Base-by-base conservation (phyloP, 2,329 filamentous ascomycete genomes). In the Cladophialophora yegresii region DNA sequence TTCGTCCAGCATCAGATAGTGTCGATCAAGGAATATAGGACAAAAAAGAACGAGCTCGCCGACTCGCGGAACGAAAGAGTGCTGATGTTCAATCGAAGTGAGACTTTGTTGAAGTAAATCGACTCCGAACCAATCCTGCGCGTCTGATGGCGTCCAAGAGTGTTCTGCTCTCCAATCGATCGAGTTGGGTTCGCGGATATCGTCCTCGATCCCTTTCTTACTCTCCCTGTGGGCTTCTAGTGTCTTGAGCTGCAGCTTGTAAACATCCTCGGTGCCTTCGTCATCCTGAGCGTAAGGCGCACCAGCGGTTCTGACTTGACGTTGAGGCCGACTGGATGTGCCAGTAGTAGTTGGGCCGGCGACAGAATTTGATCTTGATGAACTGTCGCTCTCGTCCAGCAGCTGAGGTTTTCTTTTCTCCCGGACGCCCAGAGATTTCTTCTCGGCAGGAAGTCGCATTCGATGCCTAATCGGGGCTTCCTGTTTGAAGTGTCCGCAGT, bases 31-130 rank as follows among this genome's bases (percentile, higher is more conserved):
- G 43, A 77, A 72, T n/a, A 71, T 64, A 1, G 71, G 68, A 13
- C 70, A 71, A 80, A 83, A 87, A 0, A 88, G 75, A 0, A 87
- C 84, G 2, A 87, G 72, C 64, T 88, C 85, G 1, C 84, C 85
- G 0, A 76, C 68, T 1, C 85, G 80, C 2, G 85, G 85, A 0
- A 83, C 69, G 71, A 82, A 87, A 2, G 80, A 77, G 2, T 81
- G 78, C 51, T 82, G 78, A 8, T 79, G 67, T 3, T 73, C 73
- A 16, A 82, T 71, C 8, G 77, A 77, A 4, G 76, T 73, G 0
- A 87, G 72, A 20, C 79, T 71, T 2, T 75, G 70, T 0, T 75
- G 72, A 0, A 86, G 73, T 4, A 74, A 71, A 3, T 79, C 72
- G 20, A 80, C 30, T 22, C 63, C 67, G 30, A 54, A n/a, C 36